Conservation (phyloP, 495 filamentous ascomycete genomes). For the Endocarpon pusillum region DNA sequence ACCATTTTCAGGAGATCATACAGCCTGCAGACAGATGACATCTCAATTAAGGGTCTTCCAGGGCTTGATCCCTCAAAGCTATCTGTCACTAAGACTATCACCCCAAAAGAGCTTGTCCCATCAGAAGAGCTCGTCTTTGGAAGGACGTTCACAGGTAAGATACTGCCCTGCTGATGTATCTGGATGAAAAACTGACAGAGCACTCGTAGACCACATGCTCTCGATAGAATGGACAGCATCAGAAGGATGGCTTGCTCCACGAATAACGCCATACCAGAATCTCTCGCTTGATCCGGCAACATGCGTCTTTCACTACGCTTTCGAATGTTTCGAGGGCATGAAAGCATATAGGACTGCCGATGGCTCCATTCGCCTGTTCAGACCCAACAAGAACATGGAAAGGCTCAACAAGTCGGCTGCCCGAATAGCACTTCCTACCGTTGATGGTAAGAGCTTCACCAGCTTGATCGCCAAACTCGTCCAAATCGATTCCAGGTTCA, state of each 20-base stretch:
- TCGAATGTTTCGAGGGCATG: constrained; percentile 96
- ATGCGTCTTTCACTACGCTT: constrained; percentile 97
- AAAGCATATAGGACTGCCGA: constrained; percentile 81
- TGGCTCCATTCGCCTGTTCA: constrained; percentile 68
- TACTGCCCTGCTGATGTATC: neutral
- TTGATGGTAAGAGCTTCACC: constrained; percentile 52
- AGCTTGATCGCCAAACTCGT: constrained; percentile 66
- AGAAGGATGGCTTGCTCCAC: constrained; percentile 62
- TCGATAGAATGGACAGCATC: constrained; percentile 79
- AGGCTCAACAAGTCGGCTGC: constrained; percentile 77
- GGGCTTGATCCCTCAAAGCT: constrained; percentile 65
- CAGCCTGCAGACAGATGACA: constrained; percentile 41
- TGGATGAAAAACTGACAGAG: constrained; percentile 2
- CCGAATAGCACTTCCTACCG: constrained; percentile 79
- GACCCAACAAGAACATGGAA: constrained; percentile 92
- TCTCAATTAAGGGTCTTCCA: constrained; percentile 30
- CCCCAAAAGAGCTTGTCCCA: constrained; percentile 54
- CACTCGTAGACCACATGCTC: constrained; percentile 76
- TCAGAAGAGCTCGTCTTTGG: constrained; percentile 76
- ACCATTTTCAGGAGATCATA: constrained; percentile 26
- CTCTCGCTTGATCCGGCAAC: constrained; percentile 88
- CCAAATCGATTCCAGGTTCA: constrained; percentile 70
- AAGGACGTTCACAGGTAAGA: constrained; percentile 64
- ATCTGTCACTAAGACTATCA: constrained; percentile 49
- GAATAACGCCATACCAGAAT: constrained; percentile 87